Conservation (phyloP, 2,329 filamentous ascomycete genomes). For the Aspergillus arachidicola region DNA sequence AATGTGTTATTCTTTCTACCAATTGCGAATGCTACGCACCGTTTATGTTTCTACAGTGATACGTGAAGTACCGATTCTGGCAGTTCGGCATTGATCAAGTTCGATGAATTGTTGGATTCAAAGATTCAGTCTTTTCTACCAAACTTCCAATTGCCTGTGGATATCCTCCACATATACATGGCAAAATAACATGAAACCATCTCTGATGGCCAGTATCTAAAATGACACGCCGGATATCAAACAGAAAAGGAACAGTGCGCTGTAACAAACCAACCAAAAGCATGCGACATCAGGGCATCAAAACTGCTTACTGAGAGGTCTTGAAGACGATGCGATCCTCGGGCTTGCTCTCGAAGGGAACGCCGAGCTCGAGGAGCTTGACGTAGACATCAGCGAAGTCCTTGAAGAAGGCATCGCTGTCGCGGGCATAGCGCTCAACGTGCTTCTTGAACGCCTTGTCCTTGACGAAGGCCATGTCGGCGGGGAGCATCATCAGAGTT, state of each 20-base stretch:
- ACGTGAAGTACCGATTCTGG: too few relatives aligned
- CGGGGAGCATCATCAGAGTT: slow-evolving; percentile 95
- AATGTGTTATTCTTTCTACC: background rate
- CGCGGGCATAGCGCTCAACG: slow-evolving; percentile 87
- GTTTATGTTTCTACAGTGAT: background rate
- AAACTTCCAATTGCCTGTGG: background rate
- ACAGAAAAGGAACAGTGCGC: slow-evolving; percentile 17
- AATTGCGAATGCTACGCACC: background rate
- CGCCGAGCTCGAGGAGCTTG: slow-evolving; percentile 91
- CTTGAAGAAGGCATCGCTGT: slow-evolving; percentile 88
- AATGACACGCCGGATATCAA: slow-evolving; percentile 27
- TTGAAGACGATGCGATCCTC: slow-evolving; percentile 67
- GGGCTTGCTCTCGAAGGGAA: slow-evolving; percentile 76
- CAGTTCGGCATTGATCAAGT: background rate
- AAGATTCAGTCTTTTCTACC: background rate
- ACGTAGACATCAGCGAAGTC: slow-evolving; percentile 80
- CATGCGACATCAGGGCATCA: background rate
- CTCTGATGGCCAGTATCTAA: slow-evolving; percentile 4
- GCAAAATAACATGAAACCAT: slow-evolving; percentile 6
- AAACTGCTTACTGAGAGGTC: slow-evolving; percentile 45
- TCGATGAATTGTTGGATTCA: background rate
- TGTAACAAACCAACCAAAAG: slow-evolving; percentile 16
- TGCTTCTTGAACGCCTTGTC: slow-evolving; percentile 82
- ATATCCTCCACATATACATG: background rate
- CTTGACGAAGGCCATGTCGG: slow-evolving; percentile 82